Percentiles rank a stretch among this genome's conserved stretches.
Evolutionary conservation across 2,329 filamentous ascomycete genomes (phyloP).

Genomic region (Phoma herbarum): DNA sequence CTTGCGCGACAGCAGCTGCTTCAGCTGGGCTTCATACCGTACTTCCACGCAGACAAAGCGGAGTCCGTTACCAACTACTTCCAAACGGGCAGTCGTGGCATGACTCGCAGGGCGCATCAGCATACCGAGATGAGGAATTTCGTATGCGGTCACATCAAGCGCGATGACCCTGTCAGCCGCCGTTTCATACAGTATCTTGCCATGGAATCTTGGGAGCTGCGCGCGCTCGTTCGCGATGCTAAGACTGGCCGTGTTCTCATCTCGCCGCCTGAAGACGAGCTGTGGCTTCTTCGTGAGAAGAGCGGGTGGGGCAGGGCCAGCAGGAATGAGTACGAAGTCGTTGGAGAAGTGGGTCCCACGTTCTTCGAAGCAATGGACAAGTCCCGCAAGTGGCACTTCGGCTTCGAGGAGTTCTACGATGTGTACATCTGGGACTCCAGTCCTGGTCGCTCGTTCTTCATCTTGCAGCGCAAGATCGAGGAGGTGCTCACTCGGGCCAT

Average conservation of each 20-base stretch:
- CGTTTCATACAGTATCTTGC: slow-evolving; percentile 56
- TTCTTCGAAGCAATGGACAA: slow-evolving; percentile 55
- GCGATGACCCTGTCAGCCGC: slow-evolving; percentile 53
- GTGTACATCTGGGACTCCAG: slow-evolving; percentile 54
- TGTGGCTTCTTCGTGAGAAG: slow-evolving; percentile 53
- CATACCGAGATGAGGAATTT: slow-evolving; percentile 53
- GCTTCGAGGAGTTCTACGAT: slow-evolving; percentile 57
- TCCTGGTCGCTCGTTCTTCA: slow-evolving; percentile 43
- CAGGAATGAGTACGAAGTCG: slow-evolving; percentile 51
- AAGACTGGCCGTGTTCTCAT: slow-evolving; percentile 52
- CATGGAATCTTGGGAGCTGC: slow-evolving; percentile 51
- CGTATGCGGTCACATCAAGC: slow-evolving; percentile 55
- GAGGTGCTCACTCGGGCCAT: slow-evolving; percentile 51
- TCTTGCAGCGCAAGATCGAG: slow-evolving; percentile 45
- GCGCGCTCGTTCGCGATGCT: slow-evolving; percentile 54
- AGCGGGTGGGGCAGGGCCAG: slow-evolving; percentile 52
- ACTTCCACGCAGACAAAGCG: slow-evolving; percentile 46
- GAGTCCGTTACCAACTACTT: slow-evolving; percentile 44
- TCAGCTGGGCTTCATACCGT: slow-evolving; percentile 53
- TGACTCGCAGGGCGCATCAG: slow-evolving; percentile 46
- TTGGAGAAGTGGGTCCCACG: slow-evolving; percentile 45
- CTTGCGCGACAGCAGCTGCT: slow-evolving; percentile 52
- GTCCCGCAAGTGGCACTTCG: slow-evolving; percentile 50
- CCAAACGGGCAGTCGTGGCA: slow-evolving; percentile 47
- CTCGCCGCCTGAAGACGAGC: slow-evolving; percentile 49